Conservation (phyloP, 176 grass and related monocot genomes). For the Echinochloa phyllopogon region DNA sequence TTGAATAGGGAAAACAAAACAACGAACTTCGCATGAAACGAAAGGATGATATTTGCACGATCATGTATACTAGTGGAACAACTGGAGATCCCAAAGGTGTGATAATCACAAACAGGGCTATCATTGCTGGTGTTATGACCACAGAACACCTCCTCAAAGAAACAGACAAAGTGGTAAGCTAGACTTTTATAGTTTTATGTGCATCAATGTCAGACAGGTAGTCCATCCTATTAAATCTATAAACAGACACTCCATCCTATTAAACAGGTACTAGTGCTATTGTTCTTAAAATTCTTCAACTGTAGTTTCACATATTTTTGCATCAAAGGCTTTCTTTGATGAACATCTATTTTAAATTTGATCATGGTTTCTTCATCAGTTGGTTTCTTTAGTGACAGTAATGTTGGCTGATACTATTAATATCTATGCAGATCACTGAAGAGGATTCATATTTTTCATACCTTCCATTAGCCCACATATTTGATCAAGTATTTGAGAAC, state of each 20-base stretch:
- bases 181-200: too few species aligned
- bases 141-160: constrained; percentile 76
- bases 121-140: constrained; percentile 71
- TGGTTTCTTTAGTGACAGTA: neutral
- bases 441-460: constrained; percentile 97
- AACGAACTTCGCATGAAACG: constrained; percentile 52
- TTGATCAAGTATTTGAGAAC: constrained; percentile 94
- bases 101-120: constrained; percentile 78
- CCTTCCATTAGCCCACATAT: constrained; percentile 97
- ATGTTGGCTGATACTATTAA: constrained; percentile 8
- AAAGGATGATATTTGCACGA: constrained; percentile 85
- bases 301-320: neutral
- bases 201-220: neutral
- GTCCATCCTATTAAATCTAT: neutral
- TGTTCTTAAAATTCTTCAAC: neutral
- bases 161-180: constrained; percentile 88
- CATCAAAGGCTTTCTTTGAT: neutral
- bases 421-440: constrained; percentile 62
- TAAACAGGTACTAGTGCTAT: neutral
- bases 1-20: constrained; percentile 57
- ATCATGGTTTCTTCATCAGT: constrained; percentile 1
- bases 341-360: neutral
- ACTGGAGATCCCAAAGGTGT: constrained; percentile 97
- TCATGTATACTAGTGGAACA: constrained; percentile 98
- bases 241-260: neutral